Evolutionary conservation across 1,284 basidiomycete species (phyloP).

Genomic region (Malassezia nana): DNA sequence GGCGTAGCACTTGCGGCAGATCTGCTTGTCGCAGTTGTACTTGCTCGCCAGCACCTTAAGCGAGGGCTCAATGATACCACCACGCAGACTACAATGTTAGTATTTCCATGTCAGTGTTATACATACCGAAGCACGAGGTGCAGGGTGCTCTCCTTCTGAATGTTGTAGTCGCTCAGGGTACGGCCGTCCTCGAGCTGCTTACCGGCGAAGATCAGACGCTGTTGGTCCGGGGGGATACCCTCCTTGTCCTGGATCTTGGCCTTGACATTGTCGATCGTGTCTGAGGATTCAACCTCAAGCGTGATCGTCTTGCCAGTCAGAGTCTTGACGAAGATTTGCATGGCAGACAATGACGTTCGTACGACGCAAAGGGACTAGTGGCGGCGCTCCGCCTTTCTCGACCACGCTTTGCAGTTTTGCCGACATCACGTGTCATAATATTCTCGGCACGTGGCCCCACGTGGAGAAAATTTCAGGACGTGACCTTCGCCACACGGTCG

Average conservation of each 20-base stretch:
- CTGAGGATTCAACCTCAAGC: slow-evolving; percentile 47
- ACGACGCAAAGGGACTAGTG: slow-evolving; percentile 13
- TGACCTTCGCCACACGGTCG: not conserved
- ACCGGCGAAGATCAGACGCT: slow-evolving; percentile 45
- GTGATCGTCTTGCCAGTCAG: slow-evolving; percentile 51
- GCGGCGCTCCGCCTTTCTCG: not conserved
- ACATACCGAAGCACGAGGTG: slow-evolving; percentile 73
- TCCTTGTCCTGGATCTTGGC: slow-evolving; percentile 49
- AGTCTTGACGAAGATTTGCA: slow-evolving; percentile 47
- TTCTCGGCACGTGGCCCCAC: not conserved
- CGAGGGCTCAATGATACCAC: slow-evolving; percentile 97
- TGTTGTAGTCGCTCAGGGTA: slow-evolving; percentile 56
- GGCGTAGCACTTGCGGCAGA: slow-evolving; percentile 99
- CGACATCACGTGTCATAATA: slow-evolving; percentile 7
- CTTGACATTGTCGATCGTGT: slow-evolving; percentile 60
- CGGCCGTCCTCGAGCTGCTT: slow-evolving; percentile 47
- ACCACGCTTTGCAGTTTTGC: slow-evolving; percentile 15
- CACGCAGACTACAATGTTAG: slow-evolving; percentile 64
- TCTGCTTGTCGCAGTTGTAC: slow-evolving; percentile 57
- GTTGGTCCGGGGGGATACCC: slow-evolving; percentile 45
- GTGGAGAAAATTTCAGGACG: not conserved
- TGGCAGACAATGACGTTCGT: slow-evolving; percentile 20
- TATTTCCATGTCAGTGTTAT: not conserved
- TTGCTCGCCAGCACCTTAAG: slow-evolving; percentile 90
- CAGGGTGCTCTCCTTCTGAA: slow-evolving; percentile 97